These are phyloP conservation scores for Alternaria conjuncta DNA, from an alignment of 2,329 filamentous ascomycete genomes.

Conservation along the genomic window DNA sequence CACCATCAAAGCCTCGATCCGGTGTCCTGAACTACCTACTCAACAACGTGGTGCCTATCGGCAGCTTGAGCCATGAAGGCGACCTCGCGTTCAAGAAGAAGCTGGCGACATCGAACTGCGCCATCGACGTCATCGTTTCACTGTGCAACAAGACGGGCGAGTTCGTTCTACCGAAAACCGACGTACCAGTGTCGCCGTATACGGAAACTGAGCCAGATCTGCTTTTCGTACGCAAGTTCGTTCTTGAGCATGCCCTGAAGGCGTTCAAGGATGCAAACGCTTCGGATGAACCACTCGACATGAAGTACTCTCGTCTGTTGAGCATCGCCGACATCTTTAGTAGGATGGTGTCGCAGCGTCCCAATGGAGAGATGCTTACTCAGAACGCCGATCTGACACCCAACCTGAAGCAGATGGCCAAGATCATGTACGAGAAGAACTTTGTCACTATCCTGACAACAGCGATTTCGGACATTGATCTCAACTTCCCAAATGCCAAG, in stretches of 20 bases:
- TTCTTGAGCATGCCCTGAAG: conserved; percentile 89
- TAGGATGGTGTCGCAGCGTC: conserved; percentile 76
- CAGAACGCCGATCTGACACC: conserved; percentile 44
- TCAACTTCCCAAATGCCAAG: conserved; percentile 93
- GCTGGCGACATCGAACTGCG: conserved; percentile 81
- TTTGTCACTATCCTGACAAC: conserved; percentile 87
- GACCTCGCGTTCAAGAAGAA: conserved; percentile 83
- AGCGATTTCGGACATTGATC: conserved; percentile 92
- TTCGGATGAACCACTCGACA: conserved; percentile 80
- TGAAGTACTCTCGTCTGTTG: conserved; percentile 86
- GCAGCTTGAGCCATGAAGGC: conserved; percentile 72
- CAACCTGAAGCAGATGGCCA: conserved; percentile 83
- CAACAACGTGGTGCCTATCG: conserved; percentile 74
- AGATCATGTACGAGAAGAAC: conserved; percentile 98
- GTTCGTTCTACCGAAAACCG: conserved; percentile 63
- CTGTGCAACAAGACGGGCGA: conserved; percentile 89
- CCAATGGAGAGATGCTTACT: conserved; percentile 46
- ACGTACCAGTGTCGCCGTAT: conserved; percentile 38
- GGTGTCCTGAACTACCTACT: conserved; percentile 93
- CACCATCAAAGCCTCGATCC: conserved; percentile 91
- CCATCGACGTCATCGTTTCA: conserved; percentile 84
- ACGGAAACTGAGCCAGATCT: conserved; percentile 83
- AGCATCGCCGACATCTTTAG: conserved; percentile 91
- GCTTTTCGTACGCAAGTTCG: conserved; percentile 91
- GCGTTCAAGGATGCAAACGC: conserved; percentile 87